phyloP scores from a whole-genome alignment of 176 grass and related monocot species.

The Leersia perrieri region DNA sequence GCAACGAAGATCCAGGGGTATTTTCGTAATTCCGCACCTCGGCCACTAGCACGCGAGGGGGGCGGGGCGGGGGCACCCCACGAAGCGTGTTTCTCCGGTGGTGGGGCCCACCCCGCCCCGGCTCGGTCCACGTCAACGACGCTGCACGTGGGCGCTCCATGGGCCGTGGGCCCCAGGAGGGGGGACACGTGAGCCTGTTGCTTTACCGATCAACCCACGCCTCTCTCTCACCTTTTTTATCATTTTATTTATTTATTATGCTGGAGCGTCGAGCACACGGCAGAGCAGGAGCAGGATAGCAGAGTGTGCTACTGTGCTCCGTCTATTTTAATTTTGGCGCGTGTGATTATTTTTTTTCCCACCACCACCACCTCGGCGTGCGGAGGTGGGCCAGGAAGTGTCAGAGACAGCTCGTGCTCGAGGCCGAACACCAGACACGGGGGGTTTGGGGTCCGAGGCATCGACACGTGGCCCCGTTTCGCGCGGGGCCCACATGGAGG shows the following conservation, averaged over 20 bases:
- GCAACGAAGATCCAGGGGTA: background rate
- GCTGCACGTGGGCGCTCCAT: conserved; percentile 48
- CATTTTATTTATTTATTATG: background rate
- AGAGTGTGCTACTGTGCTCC: background rate
- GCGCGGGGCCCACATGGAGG: background rate
- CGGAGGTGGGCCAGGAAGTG: background rate
- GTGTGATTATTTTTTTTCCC: background rate
- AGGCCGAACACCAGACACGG: background rate
- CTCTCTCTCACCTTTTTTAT: background rate
- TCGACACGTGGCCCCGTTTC: background rate
- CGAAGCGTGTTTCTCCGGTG: conserved; percentile 36
- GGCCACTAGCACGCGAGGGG: background rate
- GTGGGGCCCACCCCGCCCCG: background rate
- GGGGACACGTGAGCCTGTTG: conserved; percentile 40
- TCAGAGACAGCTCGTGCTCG: background rate
- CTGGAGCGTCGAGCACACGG: background rate
- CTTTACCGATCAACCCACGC: conserved; percentile 28
- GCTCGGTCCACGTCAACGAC: conserved; percentile 50
- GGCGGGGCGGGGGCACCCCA: conserved; percentile 8
- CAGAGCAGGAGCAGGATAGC: too few species aligned
- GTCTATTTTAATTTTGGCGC: conserved; percentile 5
- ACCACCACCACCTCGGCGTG: conserved; percentile 45
- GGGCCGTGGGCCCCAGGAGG: background rate
- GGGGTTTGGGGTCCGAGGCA: background rate
- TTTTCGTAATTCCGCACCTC: background rate